Evolutionary conservation across 202 grass and related monocot genomes (phyloP), one percentile per base, ranked within the genome.

Genomic region (Brachypodium distachyon): DNA sequence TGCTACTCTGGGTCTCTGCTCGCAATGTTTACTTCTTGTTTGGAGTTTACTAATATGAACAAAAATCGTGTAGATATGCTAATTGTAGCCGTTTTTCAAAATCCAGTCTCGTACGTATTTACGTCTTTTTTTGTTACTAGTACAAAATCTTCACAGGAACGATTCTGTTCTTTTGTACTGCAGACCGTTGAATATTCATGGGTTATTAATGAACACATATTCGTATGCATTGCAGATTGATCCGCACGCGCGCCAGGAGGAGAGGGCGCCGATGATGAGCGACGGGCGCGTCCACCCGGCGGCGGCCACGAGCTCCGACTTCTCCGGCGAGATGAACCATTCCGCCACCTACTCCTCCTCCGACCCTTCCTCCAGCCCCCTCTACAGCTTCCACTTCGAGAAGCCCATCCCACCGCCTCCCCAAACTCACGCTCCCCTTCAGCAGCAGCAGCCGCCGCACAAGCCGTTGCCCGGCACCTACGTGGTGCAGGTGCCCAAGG

Each of bases 401-500:
- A 88, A 80, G 76, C 72, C 70, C 64, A 13, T 49, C 25, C 83
- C 69, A 7, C 22, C 75, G 39, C 8, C 68, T 1, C 25, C 39
- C 5, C 52, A 56, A 1, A 25, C 31, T 4, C 42, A 54, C 52
- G 26, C 59, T 13, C 49, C 4, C 3, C 49, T 5, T 4, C 58
- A 49, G 0, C 11, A 32, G 33, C 71, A 43, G 23, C 61, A 9
- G 3, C 23, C 64, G 40, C 29, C 50, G 50, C 29, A 2, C 0
- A n/a, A 31, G 61, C 51, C 68, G 46, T 66, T 9, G 25, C 59
- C 90, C 21, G 78, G 72, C 49, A 65, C 68, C 43, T 91, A 91
- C 86, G 82, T 92, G 3, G 63, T 94, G 17, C 91, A 97, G 70
- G 85, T 97, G 54, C 91, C 91, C 75, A 94, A 86, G 80, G 91